These are phyloP conservation scores for Schizothecium vesticola DNA, from an alignment of 495 filamentous ascomycete genomes.

Conservation along the genomic window DNA sequence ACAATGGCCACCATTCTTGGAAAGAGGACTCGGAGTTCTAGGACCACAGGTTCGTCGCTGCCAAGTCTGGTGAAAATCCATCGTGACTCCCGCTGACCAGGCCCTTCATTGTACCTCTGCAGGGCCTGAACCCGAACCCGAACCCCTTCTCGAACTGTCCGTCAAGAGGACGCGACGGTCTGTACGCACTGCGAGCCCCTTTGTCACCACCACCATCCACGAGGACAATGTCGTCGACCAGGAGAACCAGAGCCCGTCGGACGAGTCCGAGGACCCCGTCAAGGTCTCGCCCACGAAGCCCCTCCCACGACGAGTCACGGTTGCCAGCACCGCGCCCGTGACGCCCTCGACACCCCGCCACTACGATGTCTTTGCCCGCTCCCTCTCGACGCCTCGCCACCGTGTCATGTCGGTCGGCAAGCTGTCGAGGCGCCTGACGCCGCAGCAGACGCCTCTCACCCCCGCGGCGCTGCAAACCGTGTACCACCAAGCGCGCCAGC, in stretches of 20 bases:
- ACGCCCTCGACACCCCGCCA: conserved; percentile 64
- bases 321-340: conserved; percentile 34
- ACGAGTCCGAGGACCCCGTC: conserved; percentile 9
- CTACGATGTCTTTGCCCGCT: conserved; percentile 45
- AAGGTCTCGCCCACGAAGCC: conserved; percentile 29
- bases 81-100: conserved; percentile 19
- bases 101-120: conserved; percentile 13
- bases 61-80: conserved; percentile 4
- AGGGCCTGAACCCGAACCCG: conserved; percentile 11
- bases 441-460: conserved; percentile 54
- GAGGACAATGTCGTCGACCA: conserved; percentile 33
- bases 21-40: conserved; percentile 62
- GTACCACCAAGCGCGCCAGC: conserved; percentile 79
- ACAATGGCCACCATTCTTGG: conserved; percentile 66
- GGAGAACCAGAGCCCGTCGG: conserved; percentile 22
- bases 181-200: conserved; percentile 13
- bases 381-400: conserved; percentile 42
- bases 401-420: conserved; percentile 47
- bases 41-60: conserved; percentile 53
- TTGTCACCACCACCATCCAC: conserved; percentile 28
- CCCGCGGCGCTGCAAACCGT: conserved; percentile 61
- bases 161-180: conserved; percentile 58
- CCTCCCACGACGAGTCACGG: conserved; percentile 9
- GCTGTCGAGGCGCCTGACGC: conserved; percentile 49
- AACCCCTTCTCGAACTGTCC: conserved; percentile 32